Evolutionary conservation across 768 basidiomycete genomes (phyloP).

Genomic region (Hypsizygus marmoreus): DNA sequence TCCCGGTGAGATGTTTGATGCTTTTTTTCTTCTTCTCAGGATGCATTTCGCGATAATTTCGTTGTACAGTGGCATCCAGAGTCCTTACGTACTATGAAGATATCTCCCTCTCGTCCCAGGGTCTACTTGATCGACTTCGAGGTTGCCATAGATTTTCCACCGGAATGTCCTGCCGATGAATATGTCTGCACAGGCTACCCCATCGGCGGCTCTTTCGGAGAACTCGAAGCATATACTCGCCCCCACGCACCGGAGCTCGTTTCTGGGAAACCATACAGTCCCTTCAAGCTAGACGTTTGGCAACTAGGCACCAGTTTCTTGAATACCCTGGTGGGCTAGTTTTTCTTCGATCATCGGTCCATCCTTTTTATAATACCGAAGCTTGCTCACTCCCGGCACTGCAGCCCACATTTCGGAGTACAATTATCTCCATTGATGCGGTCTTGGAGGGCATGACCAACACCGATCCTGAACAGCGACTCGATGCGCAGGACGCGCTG

Average conservation of each 20-base stretch:
- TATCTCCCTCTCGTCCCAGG: constrained; percentile 1
- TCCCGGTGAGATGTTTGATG: too few relatives aligned
- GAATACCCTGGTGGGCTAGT: neutral
- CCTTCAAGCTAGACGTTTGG: constrained; percentile 10
- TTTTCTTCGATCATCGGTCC: neutral
- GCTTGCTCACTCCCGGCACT: too few relatives aligned
- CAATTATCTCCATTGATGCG: constrained; percentile 8
- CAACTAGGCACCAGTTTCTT: constrained; percentile 6
- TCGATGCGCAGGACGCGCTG: constrained; percentile 5
- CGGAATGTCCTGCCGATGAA: constrained; percentile 14
- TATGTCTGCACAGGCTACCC: constrained; percentile 19
- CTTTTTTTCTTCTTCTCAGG: too few relatives aligned
- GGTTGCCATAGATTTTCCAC: constrained; percentile 27
- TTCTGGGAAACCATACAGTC: constrained; percentile 3
- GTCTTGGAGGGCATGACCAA: neutral
- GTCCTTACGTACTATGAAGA: constrained; percentile 15
- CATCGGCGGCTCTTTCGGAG: constrained; percentile 18
- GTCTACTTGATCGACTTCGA: constrained; percentile 31
- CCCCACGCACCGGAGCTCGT: constrained; percentile 24
- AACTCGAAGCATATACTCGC: constrained; percentile 20
- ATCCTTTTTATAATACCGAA: neutral
- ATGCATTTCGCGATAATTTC: constrained; percentile 32
- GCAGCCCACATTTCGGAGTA: constrained; percentile 3
- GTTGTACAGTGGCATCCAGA: constrained; percentile 32
- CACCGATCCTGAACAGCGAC: neutral